A percentile compares a stretch with the other conserved stretches of the same genome.
Evolutionary conservation across 1,284 basidiomycete species (phyloP).

Genomic region (Malassezia globosa): DNA sequence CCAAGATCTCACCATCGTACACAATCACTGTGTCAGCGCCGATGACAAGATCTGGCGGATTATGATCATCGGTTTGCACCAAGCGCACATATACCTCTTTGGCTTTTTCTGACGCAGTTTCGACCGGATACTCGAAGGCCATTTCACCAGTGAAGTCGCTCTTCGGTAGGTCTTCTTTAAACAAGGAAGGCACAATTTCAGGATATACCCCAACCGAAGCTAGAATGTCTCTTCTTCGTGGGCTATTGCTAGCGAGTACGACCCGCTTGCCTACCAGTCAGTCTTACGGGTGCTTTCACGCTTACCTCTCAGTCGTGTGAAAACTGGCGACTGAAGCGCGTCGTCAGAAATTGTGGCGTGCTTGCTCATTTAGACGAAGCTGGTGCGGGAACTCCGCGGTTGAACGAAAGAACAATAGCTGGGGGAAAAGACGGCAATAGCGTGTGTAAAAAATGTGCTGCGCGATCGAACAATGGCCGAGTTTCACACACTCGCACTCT

Average conservation of each 20-base stretch:
- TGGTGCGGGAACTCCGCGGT: not conserved
- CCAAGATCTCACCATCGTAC: constrained; percentile 54
- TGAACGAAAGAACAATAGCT: too few relatives aligned
- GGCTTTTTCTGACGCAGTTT: constrained; percentile 77
- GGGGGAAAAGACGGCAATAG: too few relatives aligned
- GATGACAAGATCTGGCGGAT: constrained; percentile 86
- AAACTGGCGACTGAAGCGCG: constrained; percentile 33
- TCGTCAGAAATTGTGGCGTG: constrained; percentile 14
- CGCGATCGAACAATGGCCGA: too few relatives aligned
- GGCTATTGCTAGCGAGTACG: constrained; percentile 34
- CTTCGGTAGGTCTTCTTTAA: constrained; percentile 68
- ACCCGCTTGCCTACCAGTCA: constrained; percentile 41
- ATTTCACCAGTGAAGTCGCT: constrained; percentile 60
- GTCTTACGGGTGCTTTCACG: too few relatives aligned
- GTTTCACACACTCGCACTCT: too few relatives aligned
- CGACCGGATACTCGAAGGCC: constrained; percentile 75
- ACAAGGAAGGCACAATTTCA: constrained; percentile 76
- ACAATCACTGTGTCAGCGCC: constrained; percentile 50
- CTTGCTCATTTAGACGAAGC: not conserved
- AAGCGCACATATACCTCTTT: constrained; percentile 38
- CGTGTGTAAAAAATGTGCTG: too few relatives aligned
- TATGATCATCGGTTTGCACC: constrained; percentile 56
- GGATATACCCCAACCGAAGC: constrained; percentile 58
- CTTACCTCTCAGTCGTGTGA: constrained; percentile 31
- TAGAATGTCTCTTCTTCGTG: constrained; percentile 35